A percentile compares a stretch with the other conserved stretches of the same genome.
phyloP scores from a whole-genome alignment of 2,329 filamentous ascomycete species.

The Neurospora sp. region DNA sequence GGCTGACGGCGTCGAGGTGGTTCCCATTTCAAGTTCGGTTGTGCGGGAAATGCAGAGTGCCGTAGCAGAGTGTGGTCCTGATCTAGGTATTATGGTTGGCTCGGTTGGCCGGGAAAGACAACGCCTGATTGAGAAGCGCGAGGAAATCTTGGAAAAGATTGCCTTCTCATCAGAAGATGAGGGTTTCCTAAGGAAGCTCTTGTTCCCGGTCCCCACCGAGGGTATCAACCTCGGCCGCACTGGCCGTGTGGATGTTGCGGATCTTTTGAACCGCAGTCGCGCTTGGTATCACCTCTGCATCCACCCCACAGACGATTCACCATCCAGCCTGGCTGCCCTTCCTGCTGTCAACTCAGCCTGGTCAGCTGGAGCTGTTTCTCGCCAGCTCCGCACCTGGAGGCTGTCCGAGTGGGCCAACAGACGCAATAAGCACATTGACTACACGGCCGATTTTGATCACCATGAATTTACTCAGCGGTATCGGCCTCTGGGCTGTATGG shows the following conservation, averaged over 20 bases:
- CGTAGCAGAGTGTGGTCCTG: slow-evolving; percentile 64
- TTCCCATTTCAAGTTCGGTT: slow-evolving; percentile 67
- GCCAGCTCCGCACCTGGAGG: slow-evolving; percentile 87
- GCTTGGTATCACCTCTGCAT: slow-evolving; percentile 92
- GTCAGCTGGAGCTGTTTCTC: slow-evolving; percentile 87
- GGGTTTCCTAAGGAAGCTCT: slow-evolving; percentile 69
- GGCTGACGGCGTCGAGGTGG: slow-evolving; percentile 77
- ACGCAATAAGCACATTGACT: slow-evolving; percentile 82
- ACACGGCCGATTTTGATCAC: slow-evolving; percentile 91
- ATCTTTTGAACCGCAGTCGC: slow-evolving; percentile 70
- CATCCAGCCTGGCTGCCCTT: slow-evolving; percentile 62
- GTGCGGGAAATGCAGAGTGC: slow-evolving; percentile 80
- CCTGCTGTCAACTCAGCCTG: slow-evolving; percentile 70
- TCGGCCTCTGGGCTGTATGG: slow-evolving; percentile 70
- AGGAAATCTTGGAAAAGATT: slow-evolving; percentile 77
- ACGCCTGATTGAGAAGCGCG: slow-evolving; percentile 69
- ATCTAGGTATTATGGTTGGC: slow-evolving; percentile 66
- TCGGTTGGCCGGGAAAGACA: slow-evolving; percentile 63
- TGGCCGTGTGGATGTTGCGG: slow-evolving; percentile 69
- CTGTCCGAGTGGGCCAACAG: slow-evolving; percentile 95
- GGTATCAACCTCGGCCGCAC: slow-evolving; percentile 72
- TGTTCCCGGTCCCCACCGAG: slow-evolving; percentile 69
- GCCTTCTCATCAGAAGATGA: slow-evolving; percentile 73
- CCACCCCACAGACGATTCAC: slow-evolving; percentile 82
- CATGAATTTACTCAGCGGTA: slow-evolving; percentile 88